Evolutionary conservation across 306 rosid species (phyloP).

Genomic region (Mucuna pruriens): DNA sequence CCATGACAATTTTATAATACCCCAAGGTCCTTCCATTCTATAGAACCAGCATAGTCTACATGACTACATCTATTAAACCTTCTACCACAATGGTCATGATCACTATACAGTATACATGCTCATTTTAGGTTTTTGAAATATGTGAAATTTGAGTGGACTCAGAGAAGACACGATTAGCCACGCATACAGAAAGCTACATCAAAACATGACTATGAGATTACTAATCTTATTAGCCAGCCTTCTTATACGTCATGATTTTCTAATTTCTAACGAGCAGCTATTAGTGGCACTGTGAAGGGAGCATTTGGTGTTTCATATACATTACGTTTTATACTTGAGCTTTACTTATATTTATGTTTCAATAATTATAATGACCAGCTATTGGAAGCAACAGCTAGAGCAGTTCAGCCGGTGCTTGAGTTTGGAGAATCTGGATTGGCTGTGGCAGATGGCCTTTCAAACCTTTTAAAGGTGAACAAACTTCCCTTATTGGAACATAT

Average conservation of each 20-base stretch:
- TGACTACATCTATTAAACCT: not conserved
- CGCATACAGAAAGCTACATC: not conserved
- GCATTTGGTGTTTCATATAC: conserved; percentile 24
- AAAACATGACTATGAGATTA: not conserved
- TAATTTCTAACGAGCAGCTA: not conserved
- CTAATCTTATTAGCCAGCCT: not conserved
- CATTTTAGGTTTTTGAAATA: not conserved
- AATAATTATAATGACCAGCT: conserved; percentile 55
- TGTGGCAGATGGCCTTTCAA: conserved; percentile 94
- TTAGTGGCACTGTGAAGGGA: not conserved
- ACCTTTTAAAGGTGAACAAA: conserved; percentile 74
- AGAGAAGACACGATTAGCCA: not conserved
- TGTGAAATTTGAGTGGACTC: not conserved
- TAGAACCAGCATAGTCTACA: not conserved
- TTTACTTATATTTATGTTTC: conserved; percentile 37
- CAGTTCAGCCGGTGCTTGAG: conserved; percentile 80
- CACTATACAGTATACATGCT: not conserved
- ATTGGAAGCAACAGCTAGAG: conserved; percentile 94
- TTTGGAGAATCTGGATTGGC: conserved; percentile 92
- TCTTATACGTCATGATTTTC: not conserved
- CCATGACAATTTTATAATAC: not conserved
- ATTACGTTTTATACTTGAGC: not conserved
- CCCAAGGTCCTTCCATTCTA: not conserved
- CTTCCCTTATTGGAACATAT: not conserved
- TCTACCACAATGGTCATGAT: not conserved